A percentile compares a stretch with the other conserved stretches of the same genome.
These are phyloP conservation scores for Cetradonia linearis DNA, from an alignment of 495 filamentous ascomycete genomes.

Conservation along the genomic window DNA sequence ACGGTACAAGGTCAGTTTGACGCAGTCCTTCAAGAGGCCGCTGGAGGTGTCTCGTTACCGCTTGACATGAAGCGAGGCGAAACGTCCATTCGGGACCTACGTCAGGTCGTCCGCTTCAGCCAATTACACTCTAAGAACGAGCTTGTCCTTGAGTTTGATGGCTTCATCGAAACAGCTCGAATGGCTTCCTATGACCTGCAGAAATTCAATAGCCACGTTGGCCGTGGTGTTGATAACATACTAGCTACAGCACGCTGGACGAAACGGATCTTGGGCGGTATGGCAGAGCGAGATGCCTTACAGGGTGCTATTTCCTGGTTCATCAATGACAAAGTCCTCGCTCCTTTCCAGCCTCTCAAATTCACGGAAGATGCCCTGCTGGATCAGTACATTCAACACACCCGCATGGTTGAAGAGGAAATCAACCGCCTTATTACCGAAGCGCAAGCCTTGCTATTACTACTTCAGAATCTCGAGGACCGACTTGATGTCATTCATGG, in stretches of 20 bases:
- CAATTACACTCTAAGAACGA: conserved; percentile 42
- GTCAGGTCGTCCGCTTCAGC: conserved; percentile 49
- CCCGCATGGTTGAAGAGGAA: conserved; percentile 51
- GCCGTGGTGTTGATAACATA: conserved; percentile 57
- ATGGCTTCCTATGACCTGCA: conserved; percentile 48
- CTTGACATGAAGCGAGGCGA: conserved; percentile 60
- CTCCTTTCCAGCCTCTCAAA: conserved; percentile 46
- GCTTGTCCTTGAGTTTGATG: conserved; percentile 55
- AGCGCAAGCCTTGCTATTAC: conserved; percentile 48
- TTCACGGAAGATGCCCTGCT: conserved; percentile 44
- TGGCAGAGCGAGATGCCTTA: conserved; percentile 32
- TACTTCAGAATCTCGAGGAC: conserved; percentile 52
- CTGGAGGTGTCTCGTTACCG: conserved; percentile 48
- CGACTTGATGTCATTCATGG: conserved; percentile 53
- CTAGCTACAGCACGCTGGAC: conserved; percentile 59
- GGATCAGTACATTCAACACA: conserved; percentile 56
- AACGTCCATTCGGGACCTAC: conserved; percentile 56
- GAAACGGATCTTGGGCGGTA: conserved; percentile 39
- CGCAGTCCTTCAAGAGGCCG: conserved; percentile 50
- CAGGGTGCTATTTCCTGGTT: conserved; percentile 34
- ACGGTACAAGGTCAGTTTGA: conserved; percentile 56
- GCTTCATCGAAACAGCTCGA: conserved; percentile 52
- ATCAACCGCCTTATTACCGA: conserved; percentile 53
- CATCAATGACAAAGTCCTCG: conserved; percentile 37
- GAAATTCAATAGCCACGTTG: conserved; percentile 58